A percentile compares a stretch with the other conserved stretches of the same genome.
These are phyloP conservation scores for Biscogniauxia marginata DNA, from an alignment of 2,329 filamentous ascomycete species.

Conservation along the genomic window DNA sequence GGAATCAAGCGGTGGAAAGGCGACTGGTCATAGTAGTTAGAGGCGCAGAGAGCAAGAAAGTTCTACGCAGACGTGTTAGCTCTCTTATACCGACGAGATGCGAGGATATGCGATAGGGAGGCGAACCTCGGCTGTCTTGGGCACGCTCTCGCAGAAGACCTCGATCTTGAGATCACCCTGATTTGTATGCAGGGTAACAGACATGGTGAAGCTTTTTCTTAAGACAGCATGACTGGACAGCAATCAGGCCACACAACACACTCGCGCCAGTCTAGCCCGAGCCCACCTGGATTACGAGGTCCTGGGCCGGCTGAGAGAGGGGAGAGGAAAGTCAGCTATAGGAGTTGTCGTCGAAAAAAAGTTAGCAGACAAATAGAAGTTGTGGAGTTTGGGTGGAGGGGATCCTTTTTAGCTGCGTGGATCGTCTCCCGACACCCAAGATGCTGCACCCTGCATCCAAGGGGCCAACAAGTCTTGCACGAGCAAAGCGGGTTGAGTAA, in stretches of 20 bases:
- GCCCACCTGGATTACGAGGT: neutral
- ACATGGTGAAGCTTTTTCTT: slow-evolving; percentile 44
- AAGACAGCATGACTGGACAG: slow-evolving; percentile 2
- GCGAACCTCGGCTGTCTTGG: slow-evolving; percentile 80
- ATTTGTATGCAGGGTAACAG: slow-evolving; percentile 78
- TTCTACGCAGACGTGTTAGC: slow-evolving; percentile 53
- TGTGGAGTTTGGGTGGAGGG: neutral
- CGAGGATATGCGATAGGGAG: neutral
- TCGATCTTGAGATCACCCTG: slow-evolving; percentile 92
- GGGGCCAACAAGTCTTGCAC: too few relatives aligned
- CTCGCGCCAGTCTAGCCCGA: neutral
- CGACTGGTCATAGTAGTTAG: slow-evolving; percentile 70
- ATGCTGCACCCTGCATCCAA: too few relatives aligned
- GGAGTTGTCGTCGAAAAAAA: neutral
- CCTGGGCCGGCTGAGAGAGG: neutral
- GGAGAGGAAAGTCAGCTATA: neutral
- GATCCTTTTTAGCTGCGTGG: neutral
- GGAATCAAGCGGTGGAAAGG: slow-evolving; percentile 80
- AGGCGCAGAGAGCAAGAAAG: slow-evolving; percentile 83
- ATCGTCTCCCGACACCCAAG: too few relatives aligned
- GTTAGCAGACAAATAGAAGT: neutral
- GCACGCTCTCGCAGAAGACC: slow-evolving; percentile 91
- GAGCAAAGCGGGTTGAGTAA: too few relatives aligned
- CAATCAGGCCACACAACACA: neutral
- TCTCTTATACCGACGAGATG: neutral